A percentile compares a stretch with the other conserved stretches of the same genome.
Evolutionary conservation across 192 early-diverging fungal species (phyloP).

Genomic region (Backusella westeae): DNA sequence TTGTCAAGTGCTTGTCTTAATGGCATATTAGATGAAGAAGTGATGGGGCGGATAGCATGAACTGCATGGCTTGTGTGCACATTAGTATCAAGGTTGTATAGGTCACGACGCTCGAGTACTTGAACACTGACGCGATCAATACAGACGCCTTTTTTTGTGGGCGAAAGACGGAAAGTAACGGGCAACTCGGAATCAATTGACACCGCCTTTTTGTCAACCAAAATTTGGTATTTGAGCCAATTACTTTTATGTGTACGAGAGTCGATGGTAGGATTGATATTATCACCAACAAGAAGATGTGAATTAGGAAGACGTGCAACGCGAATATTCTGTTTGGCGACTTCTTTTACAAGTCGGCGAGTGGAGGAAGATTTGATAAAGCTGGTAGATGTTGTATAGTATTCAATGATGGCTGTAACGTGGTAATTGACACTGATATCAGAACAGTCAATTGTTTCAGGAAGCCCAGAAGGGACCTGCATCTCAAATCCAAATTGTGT

Average conservation of each 20-base stretch:
- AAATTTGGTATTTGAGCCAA: constrained; percentile 7
- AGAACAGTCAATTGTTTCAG: constrained; percentile 5
- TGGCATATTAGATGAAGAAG: not conserved
- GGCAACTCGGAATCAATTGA: not conserved
- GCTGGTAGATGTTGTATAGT: not conserved
- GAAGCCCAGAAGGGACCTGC: constrained; percentile 5
- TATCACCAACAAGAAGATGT: not conserved
- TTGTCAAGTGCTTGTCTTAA: not conserved
- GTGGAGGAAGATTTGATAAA: not conserved
- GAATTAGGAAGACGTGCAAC: not conserved
- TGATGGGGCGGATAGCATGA: not conserved
- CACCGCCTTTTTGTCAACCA: constrained; percentile 6
- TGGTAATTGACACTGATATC: not conserved
- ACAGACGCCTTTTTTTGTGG: not conserved
- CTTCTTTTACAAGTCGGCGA: not conserved
- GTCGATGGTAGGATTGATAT: not conserved
- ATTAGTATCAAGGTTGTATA: not conserved
- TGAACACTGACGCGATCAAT: not conserved
- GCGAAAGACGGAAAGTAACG: not conserved
- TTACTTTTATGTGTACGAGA: not conserved
- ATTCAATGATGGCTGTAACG: not conserved
- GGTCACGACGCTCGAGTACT: not conserved
- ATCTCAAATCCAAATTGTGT: constrained; percentile 14
- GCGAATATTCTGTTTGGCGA: not conserved
- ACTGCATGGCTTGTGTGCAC: not conserved